These are phyloP conservation scores for Rhodotorula sp. DNA, from an alignment of 1,284 basidiomycete genomes.

Conservation along the genomic window DNA sequence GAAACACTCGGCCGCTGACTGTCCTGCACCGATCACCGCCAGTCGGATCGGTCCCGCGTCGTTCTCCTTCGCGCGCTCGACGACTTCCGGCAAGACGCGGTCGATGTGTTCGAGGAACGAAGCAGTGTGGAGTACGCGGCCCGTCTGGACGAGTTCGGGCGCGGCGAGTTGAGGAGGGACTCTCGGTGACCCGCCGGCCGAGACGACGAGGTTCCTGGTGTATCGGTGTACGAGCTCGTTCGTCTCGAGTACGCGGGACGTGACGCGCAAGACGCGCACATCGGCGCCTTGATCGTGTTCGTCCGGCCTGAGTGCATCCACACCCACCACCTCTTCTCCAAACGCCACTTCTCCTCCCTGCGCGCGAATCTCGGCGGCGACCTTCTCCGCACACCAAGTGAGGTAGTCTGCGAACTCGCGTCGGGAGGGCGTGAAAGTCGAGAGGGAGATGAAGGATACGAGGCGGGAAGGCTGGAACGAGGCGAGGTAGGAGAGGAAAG, in stretches of 20 bases:
- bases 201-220: conserved; percentile 34
- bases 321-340: conserved; percentile 55
- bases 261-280: conserved; percentile 27
- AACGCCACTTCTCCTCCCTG: conserved; percentile 55
- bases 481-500: conserved; percentile 60
- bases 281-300: conserved; percentile 13
- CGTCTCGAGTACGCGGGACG: conserved; percentile 12
- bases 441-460: conserved; percentile 53
- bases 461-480: conserved; percentile 54
- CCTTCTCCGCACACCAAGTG: conserved; percentile 55
- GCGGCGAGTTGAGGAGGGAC: conserved; percentile 50
- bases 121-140: conserved; percentile 49
- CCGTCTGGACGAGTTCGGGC: conserved; percentile 53
- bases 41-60: conserved; percentile 51
- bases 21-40: conserved; percentile 58
- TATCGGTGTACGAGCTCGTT: conserved; percentile 12
- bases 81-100: conserved; percentile 14
- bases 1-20: conserved; percentile 41
- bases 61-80: conserved; percentile 36
- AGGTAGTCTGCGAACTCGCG: conserved; percentile 60
- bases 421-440: conserved; percentile 50
- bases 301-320: conserved; percentile 31
- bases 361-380: conserved; percentile 49
- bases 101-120: conserved; percentile 37
- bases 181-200: conserved; percentile 23